Conservation (phyloP, 306 rosid genomes). For the Crotalaria pallida region DNA sequence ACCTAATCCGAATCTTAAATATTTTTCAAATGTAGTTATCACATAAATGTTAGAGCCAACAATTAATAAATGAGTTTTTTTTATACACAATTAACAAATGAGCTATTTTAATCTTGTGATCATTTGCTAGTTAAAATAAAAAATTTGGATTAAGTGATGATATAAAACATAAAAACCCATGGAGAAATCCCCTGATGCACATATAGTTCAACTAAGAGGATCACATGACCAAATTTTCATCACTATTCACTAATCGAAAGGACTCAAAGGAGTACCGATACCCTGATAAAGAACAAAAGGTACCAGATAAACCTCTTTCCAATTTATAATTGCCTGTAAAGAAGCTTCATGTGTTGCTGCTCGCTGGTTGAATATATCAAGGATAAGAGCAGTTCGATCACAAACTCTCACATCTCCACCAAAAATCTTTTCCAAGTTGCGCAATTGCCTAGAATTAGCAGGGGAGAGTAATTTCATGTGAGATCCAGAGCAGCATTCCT, state of each 20-base stretch:
- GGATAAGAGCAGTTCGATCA: constrained; percentile 90
- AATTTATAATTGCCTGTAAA: constrained; percentile 56
- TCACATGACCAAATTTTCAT: constrained; percentile 1
- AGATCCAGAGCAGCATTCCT: constrained; percentile 13
- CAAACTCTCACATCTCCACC: constrained; percentile 97
- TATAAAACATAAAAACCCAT: not conserved
- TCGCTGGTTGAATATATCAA: constrained; percentile 93
- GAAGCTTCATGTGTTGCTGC: constrained; percentile 99
- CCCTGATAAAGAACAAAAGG: constrained; percentile 17
- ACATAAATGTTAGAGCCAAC: not conserved
- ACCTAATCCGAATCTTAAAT: not conserved
- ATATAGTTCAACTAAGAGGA: constrained; percentile 11
- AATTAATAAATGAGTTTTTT: not conserved
- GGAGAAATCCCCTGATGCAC: not conserved
- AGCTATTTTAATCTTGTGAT: not conserved
- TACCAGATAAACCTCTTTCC: constrained; percentile 13
- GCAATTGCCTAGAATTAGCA: constrained; percentile 62
- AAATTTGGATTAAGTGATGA: not conserved
- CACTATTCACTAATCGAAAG: not conserved
- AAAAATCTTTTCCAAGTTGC: constrained; percentile 87
- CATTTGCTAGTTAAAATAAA: not conserved
- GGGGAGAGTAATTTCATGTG: constrained; percentile 8
- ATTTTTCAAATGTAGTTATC: not conserved
- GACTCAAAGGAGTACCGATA: constrained; percentile 1
- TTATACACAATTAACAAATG: not conserved